These are phyloP conservation scores for Grigorovia transvaalensis DNA, from an alignment of 805 yeast genomes.

Conservation along the genomic window DNA sequence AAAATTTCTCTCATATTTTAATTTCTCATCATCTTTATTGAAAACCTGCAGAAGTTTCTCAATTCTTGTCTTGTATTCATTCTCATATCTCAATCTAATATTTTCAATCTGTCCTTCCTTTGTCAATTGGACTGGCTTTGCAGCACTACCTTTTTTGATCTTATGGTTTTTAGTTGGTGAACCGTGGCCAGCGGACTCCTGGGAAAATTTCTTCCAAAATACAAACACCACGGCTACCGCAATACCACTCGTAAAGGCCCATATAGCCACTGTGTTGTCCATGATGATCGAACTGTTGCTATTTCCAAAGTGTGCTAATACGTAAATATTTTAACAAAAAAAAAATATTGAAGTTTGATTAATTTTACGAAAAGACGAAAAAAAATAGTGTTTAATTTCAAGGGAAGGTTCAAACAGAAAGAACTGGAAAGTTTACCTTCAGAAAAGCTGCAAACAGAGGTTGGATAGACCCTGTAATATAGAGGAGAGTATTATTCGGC, in stretches of 20 bases:
- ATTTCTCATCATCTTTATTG: slow-evolving; percentile 18
- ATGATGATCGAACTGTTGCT: background rate
- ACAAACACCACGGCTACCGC: slow-evolving; percentile 10
- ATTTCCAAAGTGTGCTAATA: background rate
- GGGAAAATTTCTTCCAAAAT: slow-evolving; percentile 8
- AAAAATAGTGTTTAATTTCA: background rate
- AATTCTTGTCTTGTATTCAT: slow-evolving; percentile 20
- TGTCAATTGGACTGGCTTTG: slow-evolving; percentile 15
- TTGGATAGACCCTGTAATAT: background rate
- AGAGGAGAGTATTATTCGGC: no score
- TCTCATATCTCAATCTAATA: slow-evolving; percentile 17
- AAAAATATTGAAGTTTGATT: background rate
- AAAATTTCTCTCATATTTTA: slow-evolving; percentile 41
- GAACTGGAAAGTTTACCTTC: background rate
- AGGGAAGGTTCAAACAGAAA: background rate
- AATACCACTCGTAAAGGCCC: slow-evolving; percentile 10
- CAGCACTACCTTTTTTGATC: slow-evolving; percentile 3
- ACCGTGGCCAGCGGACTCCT: background rate
- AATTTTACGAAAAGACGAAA: background rate
- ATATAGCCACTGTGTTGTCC: background rate
- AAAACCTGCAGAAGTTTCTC: slow-evolving; percentile 12
- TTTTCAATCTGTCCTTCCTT: slow-evolving; percentile 20
- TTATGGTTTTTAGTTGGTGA: slow-evolving; percentile 6
- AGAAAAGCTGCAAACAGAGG: background rate
- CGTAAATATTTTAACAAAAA: no score